Conservation (phyloP, 164 flowering plant species). For the Macadamia tetraphylla region DNA sequence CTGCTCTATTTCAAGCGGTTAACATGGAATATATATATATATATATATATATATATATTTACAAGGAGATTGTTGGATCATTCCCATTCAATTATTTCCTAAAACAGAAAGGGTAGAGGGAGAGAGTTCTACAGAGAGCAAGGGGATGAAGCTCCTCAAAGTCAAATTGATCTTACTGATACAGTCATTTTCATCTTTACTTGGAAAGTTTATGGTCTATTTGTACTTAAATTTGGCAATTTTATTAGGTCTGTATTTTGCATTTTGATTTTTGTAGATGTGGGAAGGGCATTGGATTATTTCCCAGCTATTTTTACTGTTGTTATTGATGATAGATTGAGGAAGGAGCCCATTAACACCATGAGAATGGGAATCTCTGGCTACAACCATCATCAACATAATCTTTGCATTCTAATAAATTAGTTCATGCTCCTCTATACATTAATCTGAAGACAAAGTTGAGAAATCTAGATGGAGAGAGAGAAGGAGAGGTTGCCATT, state of each 20-base stretch:
- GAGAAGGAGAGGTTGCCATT: too few relatives aligned
- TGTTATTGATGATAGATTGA: conserved; percentile 1
- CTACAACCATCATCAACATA: conserved; percentile 6
- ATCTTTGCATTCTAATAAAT: background rate
- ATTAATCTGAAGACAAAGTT: background rate
- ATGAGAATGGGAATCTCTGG: background rate
- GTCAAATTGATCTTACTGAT: conserved; percentile 24
- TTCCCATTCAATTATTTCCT: too few relatives aligned
- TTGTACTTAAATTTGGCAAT: background rate
- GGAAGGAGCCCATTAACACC: background rate
- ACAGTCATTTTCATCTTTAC: background rate
- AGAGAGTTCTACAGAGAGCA: too few relatives aligned
- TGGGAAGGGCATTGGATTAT: conserved; percentile 6
- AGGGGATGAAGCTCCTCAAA: conserved; percentile 26
- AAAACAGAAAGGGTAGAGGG: too few relatives aligned
- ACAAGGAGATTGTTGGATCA: too few relatives aligned
- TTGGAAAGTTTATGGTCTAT: background rate
- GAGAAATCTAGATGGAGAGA: background rate
- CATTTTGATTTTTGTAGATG: conserved; percentile 9
- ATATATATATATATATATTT: too few relatives aligned
- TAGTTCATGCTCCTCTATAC: conserved; percentile 8
- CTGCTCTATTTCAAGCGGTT: too few relatives aligned
- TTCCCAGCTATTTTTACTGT: background rate
- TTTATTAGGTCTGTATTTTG: background rate
- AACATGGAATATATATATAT: too few relatives aligned